Evolutionary conservation across 2,329 filamentous ascomycete species (phyloP).

Genomic region (Aspergillus quadrilineatus): DNA sequence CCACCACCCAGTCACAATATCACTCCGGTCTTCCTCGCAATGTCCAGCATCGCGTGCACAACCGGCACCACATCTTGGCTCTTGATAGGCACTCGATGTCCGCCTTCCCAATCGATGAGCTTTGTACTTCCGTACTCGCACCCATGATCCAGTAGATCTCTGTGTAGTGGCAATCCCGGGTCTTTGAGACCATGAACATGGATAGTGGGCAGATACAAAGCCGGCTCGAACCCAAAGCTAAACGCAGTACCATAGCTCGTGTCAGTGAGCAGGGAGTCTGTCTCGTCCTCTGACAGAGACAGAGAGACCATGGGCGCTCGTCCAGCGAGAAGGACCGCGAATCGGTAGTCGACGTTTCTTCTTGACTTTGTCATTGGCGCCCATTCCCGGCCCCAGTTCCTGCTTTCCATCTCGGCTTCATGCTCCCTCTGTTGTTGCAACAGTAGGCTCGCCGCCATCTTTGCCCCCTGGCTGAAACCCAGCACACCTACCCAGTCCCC

Average conservation of each 20-base stretch:
- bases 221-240: neutral
- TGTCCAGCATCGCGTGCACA: neutral
- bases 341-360: conserved; percentile 50
- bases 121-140: conserved; percentile 54
- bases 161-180: conserved; percentile 26
- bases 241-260: neutral
- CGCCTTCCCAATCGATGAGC: conserved; percentile 69
- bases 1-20: neutral
- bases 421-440: conserved; percentile 55
- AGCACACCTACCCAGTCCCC: conserved; percentile 62
- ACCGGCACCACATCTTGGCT: conserved; percentile 55
- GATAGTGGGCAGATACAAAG: conserved; percentile 58
- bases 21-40: neutral
- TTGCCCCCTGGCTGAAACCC: conserved; percentile 68
- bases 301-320: conserved; percentile 54
- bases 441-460: conserved; percentile 60
- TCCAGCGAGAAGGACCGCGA: conserved; percentile 63
- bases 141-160: conserved; percentile 41
- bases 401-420: neutral
- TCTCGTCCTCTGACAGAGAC: conserved; percentile 30
- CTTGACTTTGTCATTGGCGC: neutral
- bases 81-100: conserved; percentile 70
- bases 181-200: conserved; percentile 67
- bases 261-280: neutral
- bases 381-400: neutral